Conservation (phyloP, 495 filamentous ascomycete species). For the Aspergillus wentii region DNA sequence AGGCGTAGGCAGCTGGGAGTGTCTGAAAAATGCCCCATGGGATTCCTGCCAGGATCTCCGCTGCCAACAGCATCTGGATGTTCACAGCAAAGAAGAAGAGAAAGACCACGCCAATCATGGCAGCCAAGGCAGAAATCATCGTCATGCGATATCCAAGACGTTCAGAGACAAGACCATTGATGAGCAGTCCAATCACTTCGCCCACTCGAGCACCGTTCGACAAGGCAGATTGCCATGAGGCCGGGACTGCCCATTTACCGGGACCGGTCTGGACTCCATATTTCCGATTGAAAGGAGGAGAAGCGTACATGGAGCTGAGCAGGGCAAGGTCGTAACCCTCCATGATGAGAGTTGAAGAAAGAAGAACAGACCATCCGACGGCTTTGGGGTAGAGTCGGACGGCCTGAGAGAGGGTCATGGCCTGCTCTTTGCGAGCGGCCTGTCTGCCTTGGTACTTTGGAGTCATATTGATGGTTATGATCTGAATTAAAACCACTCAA, state of each 20-base stretch:
- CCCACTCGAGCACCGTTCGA: conserved; percentile 54
- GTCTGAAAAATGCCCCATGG: conserved; percentile 75
- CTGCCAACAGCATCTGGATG: conserved; percentile 56
- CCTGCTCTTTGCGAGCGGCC: conserved; percentile 16
- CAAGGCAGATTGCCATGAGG: conserved; percentile 61
- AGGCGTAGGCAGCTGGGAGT: conserved; percentile 64
- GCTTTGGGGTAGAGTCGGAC: conserved; percentile 43
- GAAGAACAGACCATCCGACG: conserved; percentile 38
- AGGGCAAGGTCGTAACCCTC: conserved; percentile 45
- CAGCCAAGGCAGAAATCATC: conserved; percentile 51
- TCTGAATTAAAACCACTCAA: too few relatives aligned
- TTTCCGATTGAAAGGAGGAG: conserved; percentile 28
- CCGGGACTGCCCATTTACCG: conserved; percentile 35
- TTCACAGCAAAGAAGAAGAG: conserved; percentile 65
- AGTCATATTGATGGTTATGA: too few relatives aligned
- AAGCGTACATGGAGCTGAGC: conserved; percentile 33
- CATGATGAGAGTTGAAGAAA: conserved; percentile 45
- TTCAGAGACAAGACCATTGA: conserved; percentile 63
- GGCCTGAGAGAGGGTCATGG: conserved; percentile 21
- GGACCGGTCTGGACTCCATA: conserved; percentile 26
- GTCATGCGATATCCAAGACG: conserved; percentile 60
- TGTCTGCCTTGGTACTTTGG: conserved; percentile 7
- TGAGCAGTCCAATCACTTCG: conserved; percentile 62
- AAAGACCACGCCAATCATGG: conserved; percentile 57
- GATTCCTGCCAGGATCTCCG: conserved; percentile 66